Base-by-base conservation (phyloP, 2,329 filamentous ascomycete genomes). In the Aureobasidium lini region DNA sequence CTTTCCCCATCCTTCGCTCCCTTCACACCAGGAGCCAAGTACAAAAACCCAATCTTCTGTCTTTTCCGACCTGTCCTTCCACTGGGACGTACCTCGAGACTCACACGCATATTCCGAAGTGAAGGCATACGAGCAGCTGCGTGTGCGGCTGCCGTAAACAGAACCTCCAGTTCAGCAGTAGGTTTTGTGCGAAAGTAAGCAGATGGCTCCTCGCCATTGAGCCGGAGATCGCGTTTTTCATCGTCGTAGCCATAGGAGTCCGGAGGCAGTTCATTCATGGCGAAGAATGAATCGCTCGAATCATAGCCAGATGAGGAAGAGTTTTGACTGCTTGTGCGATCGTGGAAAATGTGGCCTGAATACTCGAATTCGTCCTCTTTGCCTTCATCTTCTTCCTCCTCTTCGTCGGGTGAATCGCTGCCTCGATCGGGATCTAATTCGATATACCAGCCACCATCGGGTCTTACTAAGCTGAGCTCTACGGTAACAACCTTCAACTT, bases 401-500 rank as follows among this genome's bases (percentile, higher is more conserved):
- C 52, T 23, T 56, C 52, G 13, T 11, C 28, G 29, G 29, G 34
- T 4, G 37, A 34, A 7, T 44, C 52, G n/a, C 13, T 34, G n/a
- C 23, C 39, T 5, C 52, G 52, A 7, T 44, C 13, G 11, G 39
- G 39, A 10, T 56, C 40, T 8, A 56, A 11, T 11, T 56, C 52
- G 5, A 29, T 56, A 13, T 56, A 56, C 52, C 52, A 56, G 37
- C 52, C 52, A 4, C 52, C 52, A 16, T 56, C 52, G 11, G 52
- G 52, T 8, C 52, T 43, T 10, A 56, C 39, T 44, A 39, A 39
- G 23, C 52, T 56, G 16, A 56, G 37, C 29, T 43, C 39, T 10
- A 56, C 31, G 5, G 29, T 56, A 11, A 44, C 13, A 10, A n/a
- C 9, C 32, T 34, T 44, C 1, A 56, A 39, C 9, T 28, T 6